Evolutionary conservation across 1,139 yeast genomes (phyloP), one percentile per base, ranked within the genome.

Genomic region (Diutina pseudorugosa): DNA sequence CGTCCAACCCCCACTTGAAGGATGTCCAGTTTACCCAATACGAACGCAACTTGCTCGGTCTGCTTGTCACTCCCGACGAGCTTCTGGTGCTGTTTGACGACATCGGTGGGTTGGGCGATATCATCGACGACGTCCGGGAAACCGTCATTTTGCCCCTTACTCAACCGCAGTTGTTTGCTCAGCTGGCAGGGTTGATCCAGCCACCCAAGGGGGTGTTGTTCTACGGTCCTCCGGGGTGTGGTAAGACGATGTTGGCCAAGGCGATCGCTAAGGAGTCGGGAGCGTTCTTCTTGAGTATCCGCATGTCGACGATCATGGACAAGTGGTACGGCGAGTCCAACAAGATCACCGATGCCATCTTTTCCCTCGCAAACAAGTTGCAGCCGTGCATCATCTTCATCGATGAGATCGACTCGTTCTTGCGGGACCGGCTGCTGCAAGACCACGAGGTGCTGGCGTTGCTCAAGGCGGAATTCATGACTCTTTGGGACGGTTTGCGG

Each of bases 241-340:
- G 98, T 55, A 93, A 93, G 67, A 93, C 98, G 11, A 88, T 93
- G 96, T 74, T 93, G 60, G 98, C 98, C 20, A 91, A 91, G 65
- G 98, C 98, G 0, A 77, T 93, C 51, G 98, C 98, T 1, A 80
- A 83, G 54, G 96, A 91, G 65, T 84, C 95, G 60, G 91, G 91
- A 0, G 98, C 98, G 0, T 89, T 85, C 61, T 93, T 93, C 67
- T 77, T 93, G 53, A 90, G 91, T 64, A 85, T 93, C 53, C 79
- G 96, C 66, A 88, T 93, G 95, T 89, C 96, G 7, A 84, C 94
- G 0, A 81, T 93, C 21, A 88, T 93, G 94, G 98, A 94, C 70
- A 93, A 93, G 67, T 93, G 97, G 96, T 93, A 89, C 65, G 98
- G 98, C 19, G 98, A 93, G 66, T 83, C 94, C 50, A 93, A 93